Evolutionary conservation across 345 rosid genomes (phyloP).

Genomic region (Melastoma malabathricum): DNA sequence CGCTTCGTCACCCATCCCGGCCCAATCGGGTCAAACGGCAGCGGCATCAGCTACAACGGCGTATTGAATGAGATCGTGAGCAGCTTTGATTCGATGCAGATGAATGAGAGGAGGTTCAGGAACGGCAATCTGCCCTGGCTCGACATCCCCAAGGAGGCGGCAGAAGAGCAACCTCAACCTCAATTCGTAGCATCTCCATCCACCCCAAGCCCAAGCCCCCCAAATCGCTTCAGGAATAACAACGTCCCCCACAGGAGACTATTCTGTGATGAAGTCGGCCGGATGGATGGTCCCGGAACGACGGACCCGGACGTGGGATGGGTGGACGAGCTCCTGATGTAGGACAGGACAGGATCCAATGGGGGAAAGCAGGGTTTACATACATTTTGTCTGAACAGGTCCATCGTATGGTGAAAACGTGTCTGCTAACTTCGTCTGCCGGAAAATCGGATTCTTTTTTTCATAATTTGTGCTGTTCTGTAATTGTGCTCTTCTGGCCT

Average conservation of each 20-base stretch:
- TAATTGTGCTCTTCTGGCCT: too few species aligned
- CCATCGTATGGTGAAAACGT: too few species aligned
- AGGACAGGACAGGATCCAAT: slow-evolving; percentile 9
- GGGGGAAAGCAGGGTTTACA: slow-evolving; percentile 1
- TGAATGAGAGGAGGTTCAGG: slow-evolving; percentile 23
- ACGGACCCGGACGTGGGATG: slow-evolving; percentile 76
- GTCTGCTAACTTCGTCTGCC: too few species aligned
- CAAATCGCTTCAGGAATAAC: slow-evolving; percentile 4
- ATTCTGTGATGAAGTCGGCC: neutral
- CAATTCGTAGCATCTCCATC: slow-evolving; percentile 55
- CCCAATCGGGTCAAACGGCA: slow-evolving; percentile 8
- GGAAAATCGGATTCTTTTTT: too few species aligned
- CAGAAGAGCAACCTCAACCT: slow-evolving; percentile 24
- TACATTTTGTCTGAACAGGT: neutral
- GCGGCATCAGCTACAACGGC: slow-evolving; percentile 32
- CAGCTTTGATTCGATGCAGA: slow-evolving; percentile 40
- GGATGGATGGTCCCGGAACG: slow-evolving; percentile 4
- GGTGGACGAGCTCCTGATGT: slow-evolving; percentile 84
- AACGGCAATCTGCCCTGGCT: slow-evolving; percentile 30
- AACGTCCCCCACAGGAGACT: slow-evolving; percentile 8
- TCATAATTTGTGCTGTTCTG: too few species aligned
- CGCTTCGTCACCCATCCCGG: slow-evolving; percentile 1
- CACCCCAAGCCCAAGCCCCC: slow-evolving; percentile 16
- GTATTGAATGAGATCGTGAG: slow-evolving; percentile 37
- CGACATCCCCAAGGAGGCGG: slow-evolving; percentile 17